Conservation (phyloP, 2,329 filamentous ascomycete species). For the Sporothrix euskadiensis region DNA sequence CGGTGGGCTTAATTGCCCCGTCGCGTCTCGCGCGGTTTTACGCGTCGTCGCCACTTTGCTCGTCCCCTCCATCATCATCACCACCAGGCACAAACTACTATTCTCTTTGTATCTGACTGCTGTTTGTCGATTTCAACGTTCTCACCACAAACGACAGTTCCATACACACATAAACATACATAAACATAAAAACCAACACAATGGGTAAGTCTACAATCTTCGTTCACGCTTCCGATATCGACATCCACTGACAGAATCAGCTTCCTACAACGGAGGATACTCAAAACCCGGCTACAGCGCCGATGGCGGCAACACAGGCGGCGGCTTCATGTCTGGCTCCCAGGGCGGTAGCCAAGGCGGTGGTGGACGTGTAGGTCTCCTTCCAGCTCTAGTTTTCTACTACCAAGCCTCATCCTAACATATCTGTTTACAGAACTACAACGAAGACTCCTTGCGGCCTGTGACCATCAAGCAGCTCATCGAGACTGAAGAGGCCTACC, state of each 20-base stretch:
- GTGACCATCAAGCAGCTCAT: slow-evolving; percentile 94
- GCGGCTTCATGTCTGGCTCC: slow-evolving; percentile 63
- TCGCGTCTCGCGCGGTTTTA: slow-evolving; percentile 26
- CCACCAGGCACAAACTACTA: not conserved
- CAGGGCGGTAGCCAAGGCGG: slow-evolving; percentile 58
- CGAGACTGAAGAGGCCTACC: slow-evolving; percentile 75
- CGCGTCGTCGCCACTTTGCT: slow-evolving; percentile 23
- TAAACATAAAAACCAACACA: not conserved
- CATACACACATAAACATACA: too few relatives aligned
- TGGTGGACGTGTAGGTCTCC: slow-evolving; percentile 38
- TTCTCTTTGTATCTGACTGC: not conserved
- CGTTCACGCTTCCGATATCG: not conserved
- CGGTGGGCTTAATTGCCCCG: slow-evolving; percentile 26
- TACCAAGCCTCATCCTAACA: not conserved
- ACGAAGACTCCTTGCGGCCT: slow-evolving; percentile 84
- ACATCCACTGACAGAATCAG: slow-evolving; percentile 35
- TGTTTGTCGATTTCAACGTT: not conserved
- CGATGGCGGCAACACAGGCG: slow-evolving; percentile 60
- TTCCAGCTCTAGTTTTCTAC: too few relatives aligned
- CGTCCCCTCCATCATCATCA: not conserved
- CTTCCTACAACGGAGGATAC: slow-evolving; percentile 55
- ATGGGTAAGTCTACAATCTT: slow-evolving; percentile 13
- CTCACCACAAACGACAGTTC: not conserved
- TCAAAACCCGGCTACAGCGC: slow-evolving; percentile 53
- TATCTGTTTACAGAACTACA: slow-evolving; percentile 53